Percentiles rank a stretch among this genome's conserved stretches.
These are phyloP conservation scores for Salvia splendens DNA, from an alignment of 257 asterid species.

Conservation along the genomic window DNA sequence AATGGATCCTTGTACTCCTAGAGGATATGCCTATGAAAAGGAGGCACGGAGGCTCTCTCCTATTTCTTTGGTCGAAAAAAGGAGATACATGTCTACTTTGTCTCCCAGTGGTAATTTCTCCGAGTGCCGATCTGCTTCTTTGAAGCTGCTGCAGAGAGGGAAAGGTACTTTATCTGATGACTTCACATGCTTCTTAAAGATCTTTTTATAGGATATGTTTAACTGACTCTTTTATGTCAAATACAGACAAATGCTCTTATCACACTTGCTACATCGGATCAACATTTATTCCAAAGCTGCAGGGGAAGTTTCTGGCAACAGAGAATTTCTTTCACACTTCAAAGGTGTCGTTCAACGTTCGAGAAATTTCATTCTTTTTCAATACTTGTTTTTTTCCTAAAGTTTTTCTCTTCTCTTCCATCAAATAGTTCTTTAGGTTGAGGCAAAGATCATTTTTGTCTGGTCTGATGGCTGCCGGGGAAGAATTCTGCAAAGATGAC, in stretches of 20 bases:
- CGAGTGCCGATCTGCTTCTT: constrained; percentile 82
- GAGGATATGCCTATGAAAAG: constrained; percentile 60
- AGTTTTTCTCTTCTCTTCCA: constrained; percentile 25
- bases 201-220: background rate
- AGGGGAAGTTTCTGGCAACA: constrained; percentile 86
- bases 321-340: constrained; percentile 92
- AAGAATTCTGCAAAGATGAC: constrained; percentile 77
- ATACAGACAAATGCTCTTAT: constrained; percentile 76
- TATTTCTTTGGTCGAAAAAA: constrained; percentile 46
- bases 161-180: constrained; percentile 57
- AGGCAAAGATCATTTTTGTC: constrained; percentile 69
- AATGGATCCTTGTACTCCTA: constrained; percentile 89
- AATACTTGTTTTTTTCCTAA: no score
- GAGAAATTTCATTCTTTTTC: no score
- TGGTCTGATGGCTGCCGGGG: constrained; percentile 76
- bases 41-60: constrained; percentile 53
- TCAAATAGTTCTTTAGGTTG: constrained; percentile 78
- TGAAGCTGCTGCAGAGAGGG: constrained; percentile 73
- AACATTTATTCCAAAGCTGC: constrained; percentile 81
- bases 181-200: background rate
- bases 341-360: constrained; percentile 48
- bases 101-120: constrained; percentile 90
- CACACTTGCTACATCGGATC: constrained; percentile 69
- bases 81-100: constrained; percentile 48
- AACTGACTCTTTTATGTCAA: constrained; percentile 13